Evolutionary conservation across 345 rosid genomes (phyloP), one percentile per base, ranked within the genome.

Genomic region (Sapria himalayana): DNA sequence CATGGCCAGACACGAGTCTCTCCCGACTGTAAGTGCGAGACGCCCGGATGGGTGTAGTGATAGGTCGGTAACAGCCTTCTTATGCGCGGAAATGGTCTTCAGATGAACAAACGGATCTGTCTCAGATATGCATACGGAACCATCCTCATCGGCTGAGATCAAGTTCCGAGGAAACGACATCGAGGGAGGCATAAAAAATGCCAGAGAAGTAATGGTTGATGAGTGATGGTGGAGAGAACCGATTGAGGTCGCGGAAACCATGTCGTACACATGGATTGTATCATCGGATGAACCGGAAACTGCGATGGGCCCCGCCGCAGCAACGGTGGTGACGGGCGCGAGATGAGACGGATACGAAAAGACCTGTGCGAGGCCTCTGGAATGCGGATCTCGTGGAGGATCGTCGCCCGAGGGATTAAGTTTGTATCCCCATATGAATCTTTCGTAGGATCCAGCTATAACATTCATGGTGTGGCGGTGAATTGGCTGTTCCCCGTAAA

Each of bases 311-410:
- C 85, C 93, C 4, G 93, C 46, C 50, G 79, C 71, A 27, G 91
- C 77, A 37, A 70, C 84, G 50, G 84, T 37, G 52, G 80, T 70
- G 66, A 89, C 72, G n/a, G 85, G 67, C 45, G 82, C 62, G 49
- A 53, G 65, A 65, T 89, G 94, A 49, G 94, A 71, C 2, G 78
- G 93, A 65, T 89, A 82, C n/a, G 91, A 76, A 71, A 82, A 82
- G 65, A 74, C 61, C 38, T 63, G 85, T 44, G 67, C 49, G 8
- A 86, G 66, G 35, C n/a, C n/a, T n/a, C n/a, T n/a, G n/a, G n/a
- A n/a, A n/a, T n/a, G n/a, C n/a, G n/a, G n/a, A n/a, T n/a, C n/a
- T n/a, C n/a, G n/a, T n/a, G n/a, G n/a, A n/a, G n/a, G n/a, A n/a
- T n/a, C n/a, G n/a, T n/a, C n/a, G n/a, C n/a, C n/a, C n/a, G n/a